Base-by-base conservation (phyloP, 805 yeast genomes). In the Ogataea dorogensis region DNA sequence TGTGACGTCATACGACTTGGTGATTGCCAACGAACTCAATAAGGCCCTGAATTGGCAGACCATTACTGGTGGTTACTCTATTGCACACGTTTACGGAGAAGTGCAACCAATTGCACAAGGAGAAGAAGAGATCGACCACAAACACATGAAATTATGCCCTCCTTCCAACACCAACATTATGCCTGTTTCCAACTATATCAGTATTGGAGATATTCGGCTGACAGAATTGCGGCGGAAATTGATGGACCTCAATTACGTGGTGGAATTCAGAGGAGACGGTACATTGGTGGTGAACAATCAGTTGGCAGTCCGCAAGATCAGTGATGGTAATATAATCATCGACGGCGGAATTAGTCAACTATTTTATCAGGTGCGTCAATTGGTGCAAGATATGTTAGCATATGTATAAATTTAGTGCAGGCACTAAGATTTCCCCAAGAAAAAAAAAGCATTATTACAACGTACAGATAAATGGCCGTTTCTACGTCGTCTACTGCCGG, bases 241-340 rank as follows among this genome's bases (percentile, higher is more conserved):
- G 23, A 62, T 68, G 19, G 64, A 69, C 5, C 60, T 64, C 37
- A 83, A 86, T 31, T 75, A 83, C 50, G 68, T 66, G 34, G 96
- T 95, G 1, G 96, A 89, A 53, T 87, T 91, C 58, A 79, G 83
- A 58, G 94, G 96, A 36, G 96, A 88, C 58, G 98, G 98, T 56
- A 79, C 88, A 0, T 65, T 93, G 24, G 95, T 89, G 10, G 83
- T 94, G 28, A 89, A 89, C 53, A 83, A 82, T 38, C 67, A 67
- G 34, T 74, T 93, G 12, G 81, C 86, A 1, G 77, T 93, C 7
- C 67, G 86, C 36, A 91, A 91, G 55, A 69, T 84, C 3, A 81
- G 74, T 27, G 87, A 86, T 31, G 95, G 96, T 28, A 82, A 82
- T 51, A 73, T 91, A n/a, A 65, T 82, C 4, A 79, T 93, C 10